phyloP scores from a whole-genome alignment of 148 eudicot species.

The Rheum nobile region DNA sequence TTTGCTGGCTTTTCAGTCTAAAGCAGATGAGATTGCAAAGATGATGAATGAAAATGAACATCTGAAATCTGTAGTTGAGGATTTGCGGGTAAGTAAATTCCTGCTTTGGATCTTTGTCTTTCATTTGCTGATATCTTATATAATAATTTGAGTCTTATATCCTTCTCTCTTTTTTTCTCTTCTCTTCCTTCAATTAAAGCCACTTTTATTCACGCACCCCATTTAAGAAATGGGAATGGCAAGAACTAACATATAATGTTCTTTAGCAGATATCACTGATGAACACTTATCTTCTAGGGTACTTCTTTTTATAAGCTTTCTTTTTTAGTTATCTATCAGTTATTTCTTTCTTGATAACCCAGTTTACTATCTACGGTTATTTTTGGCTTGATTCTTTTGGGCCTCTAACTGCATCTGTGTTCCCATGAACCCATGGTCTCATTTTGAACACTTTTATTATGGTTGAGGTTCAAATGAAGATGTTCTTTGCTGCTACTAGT shows the following conservation, averaged over 20 bases:
- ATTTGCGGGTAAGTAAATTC: constrained; percentile 40
- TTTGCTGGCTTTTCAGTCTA: constrained; percentile 46
- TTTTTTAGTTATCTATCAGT: neutral
- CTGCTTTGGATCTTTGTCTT: neutral
- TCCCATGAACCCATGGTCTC: neutral
- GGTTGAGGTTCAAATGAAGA: neutral
- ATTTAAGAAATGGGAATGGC: neutral
- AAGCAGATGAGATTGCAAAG: constrained; percentile 94
- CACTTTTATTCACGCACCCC: neutral
- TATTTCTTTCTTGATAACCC: neutral
- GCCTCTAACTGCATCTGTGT: neutral
- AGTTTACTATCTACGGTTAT: neutral
- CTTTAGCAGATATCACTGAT: neutral
- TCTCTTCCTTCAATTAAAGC: neutral
- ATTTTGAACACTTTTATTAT: neutral
- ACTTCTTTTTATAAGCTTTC: neutral
- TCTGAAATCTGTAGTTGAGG: constrained; percentile 57
- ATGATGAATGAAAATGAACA: constrained; percentile 91
- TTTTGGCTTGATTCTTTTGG: neutral
- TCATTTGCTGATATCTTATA: neutral
- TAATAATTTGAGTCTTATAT: neutral
- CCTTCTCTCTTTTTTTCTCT: neutral
- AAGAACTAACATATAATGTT: neutral
- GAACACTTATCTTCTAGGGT: neutral
- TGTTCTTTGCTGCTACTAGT: neutral